Percentiles rank a stretch among this genome's conserved stretches.
Evolutionary conservation across 2,329 filamentous ascomycete genomes (phyloP).

Genomic region (Zalaria obscura): DNA sequence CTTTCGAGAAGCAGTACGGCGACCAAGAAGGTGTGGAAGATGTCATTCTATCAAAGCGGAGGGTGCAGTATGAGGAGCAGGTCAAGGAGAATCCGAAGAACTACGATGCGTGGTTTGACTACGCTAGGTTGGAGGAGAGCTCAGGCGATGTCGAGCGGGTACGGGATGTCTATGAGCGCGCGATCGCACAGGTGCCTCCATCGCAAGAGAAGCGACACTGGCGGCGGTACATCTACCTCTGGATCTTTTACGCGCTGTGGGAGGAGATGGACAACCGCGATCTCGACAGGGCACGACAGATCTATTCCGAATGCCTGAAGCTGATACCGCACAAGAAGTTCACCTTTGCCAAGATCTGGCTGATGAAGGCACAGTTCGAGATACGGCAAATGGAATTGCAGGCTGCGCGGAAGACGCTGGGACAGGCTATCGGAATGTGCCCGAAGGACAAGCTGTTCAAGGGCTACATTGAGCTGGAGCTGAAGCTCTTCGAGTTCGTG

Average conservation of each 20-base stretch:
- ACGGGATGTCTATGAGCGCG: constrained; percentile 86
- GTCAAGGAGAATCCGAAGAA: constrained; percentile 90
- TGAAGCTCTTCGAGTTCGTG: constrained; percentile 86
- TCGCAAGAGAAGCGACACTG: constrained; percentile 95
- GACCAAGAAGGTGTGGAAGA: constrained; percentile 89
- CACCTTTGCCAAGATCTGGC: constrained; percentile 94
- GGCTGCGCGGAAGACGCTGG: constrained; percentile 74
- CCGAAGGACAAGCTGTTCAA: constrained; percentile 93
- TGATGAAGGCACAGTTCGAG: constrained; percentile 87
- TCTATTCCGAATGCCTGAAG: constrained; percentile 78
- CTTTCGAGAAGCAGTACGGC: constrained; percentile 96
- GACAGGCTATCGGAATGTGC: constrained; percentile 81
- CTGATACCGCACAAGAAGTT: constrained; percentile 92
- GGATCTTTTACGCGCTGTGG: constrained; percentile 94
- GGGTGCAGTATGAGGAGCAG: constrained; percentile 87
- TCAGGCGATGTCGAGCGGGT: constrained; percentile 71
- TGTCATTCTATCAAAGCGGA: constrained; percentile 84
- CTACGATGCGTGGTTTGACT: constrained; percentile 96
- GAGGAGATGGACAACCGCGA: constrained; percentile 82
- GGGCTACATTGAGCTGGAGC: constrained; percentile 84
- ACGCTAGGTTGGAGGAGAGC: constrained; percentile 76
- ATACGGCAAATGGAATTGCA: constrained; percentile 72
- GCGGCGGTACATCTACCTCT: constrained; percentile 93
- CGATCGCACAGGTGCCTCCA: constrained; percentile 87
- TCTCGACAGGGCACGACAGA: constrained; percentile 63